Base-by-base conservation (phyloP, 805 yeast species). In the Spathaspora girioi region DNA sequence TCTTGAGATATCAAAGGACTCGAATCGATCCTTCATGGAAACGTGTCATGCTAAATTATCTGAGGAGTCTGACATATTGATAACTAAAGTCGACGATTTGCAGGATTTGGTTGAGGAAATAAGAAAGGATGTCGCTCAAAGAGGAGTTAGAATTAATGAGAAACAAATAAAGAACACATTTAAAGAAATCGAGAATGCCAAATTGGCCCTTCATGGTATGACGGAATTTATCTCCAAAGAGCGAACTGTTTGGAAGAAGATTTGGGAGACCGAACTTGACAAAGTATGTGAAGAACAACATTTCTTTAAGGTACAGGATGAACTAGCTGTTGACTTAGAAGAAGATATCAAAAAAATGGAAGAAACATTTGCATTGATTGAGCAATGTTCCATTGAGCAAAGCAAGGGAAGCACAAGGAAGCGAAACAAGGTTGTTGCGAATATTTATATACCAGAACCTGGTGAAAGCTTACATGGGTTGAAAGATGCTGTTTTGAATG, bases 251-350 rank as follows among this genome's bases (percentile, higher is more conserved):
- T 91, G 98, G 97, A 88, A 89, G 63, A 81, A 81, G 57, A 85
- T 89, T 8, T 93, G 99, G 97, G 97, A 92, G 63, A 73, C 85
- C 5, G 97, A 91, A 63, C 77, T 94, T 50, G 94, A 90, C 54
- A 85, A 86, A 38, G 93, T 94, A 12, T 87, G 96, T 56, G 96
- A 90, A 61, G 97, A 92, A 62, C 98, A 94, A 66, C 96, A 93
- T 57, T 90, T 90, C 65, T 83, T 92, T 69, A 88, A 88, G 50
- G 77, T 90, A 17, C 97, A 93, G 66, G 97, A 90, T 60, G 96
- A 89, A 54, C 78, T 96, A 50, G 81, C 89, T 1, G 77, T 76
- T 29, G 96, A 93, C 62, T 69, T 94, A 55, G 81, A 79, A 42
- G 94, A 89, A 55, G 99, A 94, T 68, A 68, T 94, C 31, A 80